Percentiles rank a stretch among this genome's conserved stretches.
phyloP scores from a whole-genome alignment of 2,329 filamentous ascomycete species.

The Apiospora arundinis region DNA sequence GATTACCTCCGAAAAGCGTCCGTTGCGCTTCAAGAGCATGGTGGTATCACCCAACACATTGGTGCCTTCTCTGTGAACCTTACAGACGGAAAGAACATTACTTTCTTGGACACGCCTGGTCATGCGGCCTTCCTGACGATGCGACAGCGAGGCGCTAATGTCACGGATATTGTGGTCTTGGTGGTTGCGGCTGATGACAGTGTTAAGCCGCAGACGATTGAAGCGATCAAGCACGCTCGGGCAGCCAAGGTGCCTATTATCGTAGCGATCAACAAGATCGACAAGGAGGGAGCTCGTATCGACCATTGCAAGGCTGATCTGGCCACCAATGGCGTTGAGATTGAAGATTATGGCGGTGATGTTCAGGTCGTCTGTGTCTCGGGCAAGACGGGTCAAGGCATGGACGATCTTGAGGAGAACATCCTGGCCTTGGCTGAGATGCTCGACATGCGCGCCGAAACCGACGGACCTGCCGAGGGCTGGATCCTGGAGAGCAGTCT shows the following conservation, averaged over 20 bases:
- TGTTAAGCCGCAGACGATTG: slow-evolving; percentile 95
- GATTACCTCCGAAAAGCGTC: slow-evolving; percentile 94
- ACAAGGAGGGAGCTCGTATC: slow-evolving; percentile 82
- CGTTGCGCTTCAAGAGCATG: slow-evolving; percentile 88
- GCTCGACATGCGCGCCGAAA: slow-evolving; percentile 85
- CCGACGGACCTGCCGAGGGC: slow-evolving; percentile 80
- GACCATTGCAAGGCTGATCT: slow-evolving; percentile 90
- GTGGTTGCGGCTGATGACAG: slow-evolving; percentile 97
- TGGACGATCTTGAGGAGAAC: slow-evolving; percentile 90
- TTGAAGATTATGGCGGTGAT: slow-evolving; percentile 95
- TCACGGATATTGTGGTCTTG: slow-evolving; percentile 95
- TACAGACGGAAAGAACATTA: slow-evolving; percentile 86
- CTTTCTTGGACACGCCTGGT: slow-evolving; percentile 95
- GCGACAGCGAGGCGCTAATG: slow-evolving; percentile 92
- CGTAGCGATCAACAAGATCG: slow-evolving; percentile 96
- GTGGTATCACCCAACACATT: slow-evolving; percentile 98
- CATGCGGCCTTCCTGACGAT: slow-evolving; percentile 96
- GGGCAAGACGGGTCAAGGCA: slow-evolving; percentile 91
- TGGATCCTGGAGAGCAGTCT: slow-evolving; percentile 94
- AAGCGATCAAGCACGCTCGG: slow-evolving; percentile 93
- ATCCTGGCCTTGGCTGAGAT: slow-evolving; percentile 87
- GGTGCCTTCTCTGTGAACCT: slow-evolving; percentile 94
- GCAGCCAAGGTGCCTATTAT: slow-evolving; percentile 91
- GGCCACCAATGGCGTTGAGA: slow-evolving; percentile 80
- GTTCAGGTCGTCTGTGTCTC: slow-evolving; percentile 91